Evolutionary conservation across 208 protist genomes (phyloP).

Genomic region (Acanthamoeba divionensis): DNA sequence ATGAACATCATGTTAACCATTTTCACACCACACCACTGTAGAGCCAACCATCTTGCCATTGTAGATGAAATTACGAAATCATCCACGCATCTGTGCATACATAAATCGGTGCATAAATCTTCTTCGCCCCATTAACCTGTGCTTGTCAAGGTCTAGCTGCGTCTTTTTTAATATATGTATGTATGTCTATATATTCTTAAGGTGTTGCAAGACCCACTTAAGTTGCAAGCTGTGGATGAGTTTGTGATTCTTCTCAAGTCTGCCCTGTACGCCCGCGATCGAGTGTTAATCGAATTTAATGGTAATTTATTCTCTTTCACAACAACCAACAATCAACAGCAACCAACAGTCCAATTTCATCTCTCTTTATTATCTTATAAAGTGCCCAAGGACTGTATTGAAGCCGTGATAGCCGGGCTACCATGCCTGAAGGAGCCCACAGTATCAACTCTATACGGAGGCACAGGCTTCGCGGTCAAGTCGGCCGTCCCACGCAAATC

Average conservation of each 20-base stretch:
- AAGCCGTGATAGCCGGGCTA: conserved; percentile 20
- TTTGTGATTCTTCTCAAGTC: conserved; percentile 53
- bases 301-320: not conserved
- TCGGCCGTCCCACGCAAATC: conserved; percentile 45
- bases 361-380: not conserved
- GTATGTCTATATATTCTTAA: no score
- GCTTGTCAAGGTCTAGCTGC: not conserved
- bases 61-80: conserved; percentile 56
- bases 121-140: not conserved
- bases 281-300: conserved; percentile 43
- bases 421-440: conserved; percentile 53
- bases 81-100: conserved; percentile 36
- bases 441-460: conserved; percentile 53
- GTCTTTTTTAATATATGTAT: no score
- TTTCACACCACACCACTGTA: no score
- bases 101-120: not conserved
- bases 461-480: conserved; percentile 49
- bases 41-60: conserved; percentile 52
- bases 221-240: conserved; percentile 33
- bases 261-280: conserved; percentile 23
- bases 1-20: not conserved
- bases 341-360: no score
- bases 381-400: not conserved
- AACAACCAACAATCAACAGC: no score
- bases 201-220: not conserved